Evolutionary conservation across 2,329 filamentous ascomycete genomes (phyloP).

Genomic region (Aspergillus uvarum): DNA sequence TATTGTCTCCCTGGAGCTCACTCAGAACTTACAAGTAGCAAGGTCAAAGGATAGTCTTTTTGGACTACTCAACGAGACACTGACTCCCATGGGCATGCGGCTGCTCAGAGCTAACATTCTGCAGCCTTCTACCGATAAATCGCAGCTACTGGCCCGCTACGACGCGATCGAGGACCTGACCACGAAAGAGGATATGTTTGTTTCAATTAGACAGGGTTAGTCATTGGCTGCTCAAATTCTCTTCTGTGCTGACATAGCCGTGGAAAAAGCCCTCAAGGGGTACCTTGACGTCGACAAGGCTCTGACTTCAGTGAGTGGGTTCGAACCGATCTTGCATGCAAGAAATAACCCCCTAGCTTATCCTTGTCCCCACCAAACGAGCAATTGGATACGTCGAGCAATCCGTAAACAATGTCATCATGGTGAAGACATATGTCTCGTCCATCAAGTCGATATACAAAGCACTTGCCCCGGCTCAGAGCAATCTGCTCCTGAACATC

Average conservation of each 20-base stretch:
- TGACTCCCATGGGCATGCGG: constrained; percentile 84
- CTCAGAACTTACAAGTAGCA: constrained; percentile 77
- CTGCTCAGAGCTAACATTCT: constrained; percentile 82
- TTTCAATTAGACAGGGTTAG: constrained; percentile 67
- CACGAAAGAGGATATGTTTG: constrained; percentile 81
- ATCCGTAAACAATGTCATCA: constrained; percentile 80
- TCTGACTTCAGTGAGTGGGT: constrained; percentile 63
- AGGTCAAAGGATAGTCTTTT: constrained; percentile 82
- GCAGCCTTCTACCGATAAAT: constrained; percentile 75
- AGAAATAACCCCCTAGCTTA: constrained; percentile 56
- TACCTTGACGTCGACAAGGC: constrained; percentile 79
- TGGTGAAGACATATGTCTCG: constrained; percentile 77
- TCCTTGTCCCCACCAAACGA: constrained; percentile 67
- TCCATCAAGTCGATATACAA: constrained; percentile 67
- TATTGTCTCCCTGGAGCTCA: constrained; percentile 80
- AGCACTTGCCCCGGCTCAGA: constrained; percentile 64
- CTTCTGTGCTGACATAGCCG: constrained; percentile 10
- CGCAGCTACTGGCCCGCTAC: constrained; percentile 69
- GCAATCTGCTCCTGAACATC: constrained; percentile 65
- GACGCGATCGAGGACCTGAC: constrained; percentile 82
- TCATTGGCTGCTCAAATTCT: neutral
- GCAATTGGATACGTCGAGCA: constrained; percentile 72
- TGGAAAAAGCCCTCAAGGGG: constrained; percentile 61
- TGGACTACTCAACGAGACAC: constrained; percentile 78
- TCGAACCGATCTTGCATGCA: neutral